Percentiles rank a stretch among this genome's conserved stretches.
Conservation (phyloP, 257 asterid species). For the Salvia miltiorrhiza region DNA sequence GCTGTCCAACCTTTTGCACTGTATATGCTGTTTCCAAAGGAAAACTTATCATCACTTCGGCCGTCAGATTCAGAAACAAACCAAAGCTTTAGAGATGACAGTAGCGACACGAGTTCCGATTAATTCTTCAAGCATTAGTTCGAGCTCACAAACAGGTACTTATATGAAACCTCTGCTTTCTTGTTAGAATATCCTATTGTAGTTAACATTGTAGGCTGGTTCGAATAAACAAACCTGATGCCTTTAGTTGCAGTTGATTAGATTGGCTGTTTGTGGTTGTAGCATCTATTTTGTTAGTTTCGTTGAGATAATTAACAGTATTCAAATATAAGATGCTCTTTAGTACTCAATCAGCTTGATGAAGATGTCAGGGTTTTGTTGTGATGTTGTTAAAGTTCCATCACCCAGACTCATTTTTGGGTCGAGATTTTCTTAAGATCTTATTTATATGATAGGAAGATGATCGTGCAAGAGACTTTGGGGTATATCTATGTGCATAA, state of each 20-base stretch:
- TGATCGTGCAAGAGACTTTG: neutral
- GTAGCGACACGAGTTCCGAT: conserved; percentile 51
- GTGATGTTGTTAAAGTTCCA: neutral
- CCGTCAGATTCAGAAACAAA: conserved; percentile 61
- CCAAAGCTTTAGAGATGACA: conserved; percentile 42
- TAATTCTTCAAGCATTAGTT: conserved; percentile 40
- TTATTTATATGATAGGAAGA: neutral
- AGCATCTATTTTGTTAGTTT: neutral
- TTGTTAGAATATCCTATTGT: neutral
- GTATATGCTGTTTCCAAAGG: conserved; percentile 84
- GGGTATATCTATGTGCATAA: neutral
- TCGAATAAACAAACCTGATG: neutral
- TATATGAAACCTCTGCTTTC: neutral
- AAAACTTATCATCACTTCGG: conserved; percentile 57
- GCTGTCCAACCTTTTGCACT: conserved; percentile 59
- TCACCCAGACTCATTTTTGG: neutral
- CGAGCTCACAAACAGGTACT: conserved; percentile 51
- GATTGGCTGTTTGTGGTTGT: neutral
- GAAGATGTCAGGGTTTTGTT: neutral
- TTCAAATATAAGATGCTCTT: neutral
- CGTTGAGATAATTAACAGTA: too few species aligned
- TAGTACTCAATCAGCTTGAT: neutral
- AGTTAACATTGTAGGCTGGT: neutral
- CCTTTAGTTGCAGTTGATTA: neutral
- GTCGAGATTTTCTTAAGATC: neutral